Evolutionary conservation across 306 rosid genomes (phyloP), one percentile per base, ranked within the genome.

Genomic region (Oxytropis ochrocephala): DNA sequence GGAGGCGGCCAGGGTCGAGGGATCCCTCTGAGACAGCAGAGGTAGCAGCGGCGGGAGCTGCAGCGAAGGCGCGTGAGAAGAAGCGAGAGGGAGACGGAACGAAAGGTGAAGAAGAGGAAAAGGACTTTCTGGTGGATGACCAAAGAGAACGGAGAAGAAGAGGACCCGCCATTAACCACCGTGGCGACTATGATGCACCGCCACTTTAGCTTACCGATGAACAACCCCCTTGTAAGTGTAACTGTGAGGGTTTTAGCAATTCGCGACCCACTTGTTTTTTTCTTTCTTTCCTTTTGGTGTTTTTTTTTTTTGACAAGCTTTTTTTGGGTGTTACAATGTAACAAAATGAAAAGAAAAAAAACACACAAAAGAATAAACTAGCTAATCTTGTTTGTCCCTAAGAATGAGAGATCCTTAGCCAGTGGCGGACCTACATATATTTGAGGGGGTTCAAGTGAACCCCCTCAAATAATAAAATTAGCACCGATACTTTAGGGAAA

Each of bases 111-210:
- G 87, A 71, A 24, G 84, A 69, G 7, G 95, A 78, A 12, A 71
- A 18, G 5, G 98, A 73, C 70, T 74, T 84, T 24, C 85, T 81
- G 43, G 91, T 30, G 9, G 89, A 79, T 4, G 91, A 88, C 81
- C 83, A 91, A 76, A 94, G 85, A 24, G 89, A 78, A 52, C 99
- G 91, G 41, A 91, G 84, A 80, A 87, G 81, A 81, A 87, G 6
- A 8, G 91, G 90, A 74, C 88, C 97, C 80, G 78, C 96, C 97
- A 91, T 94, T 72, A 6, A 6, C 4, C 36, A 43, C 49, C 2
- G 59, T 47, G 27, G 38, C 33, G 14, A 4, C 5, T 48, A 11
- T 6, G 42, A 32, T 30, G 42, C 66, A 44, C 75, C 56, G 19
- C 52, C 49, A 19, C 59, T 70, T 48, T 30, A 52, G 16, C 4